Evolutionary conservation across 345 rosid genomes (phyloP), one percentile per base, ranked within the genome.

Genomic region (Salix caprea): DNA sequence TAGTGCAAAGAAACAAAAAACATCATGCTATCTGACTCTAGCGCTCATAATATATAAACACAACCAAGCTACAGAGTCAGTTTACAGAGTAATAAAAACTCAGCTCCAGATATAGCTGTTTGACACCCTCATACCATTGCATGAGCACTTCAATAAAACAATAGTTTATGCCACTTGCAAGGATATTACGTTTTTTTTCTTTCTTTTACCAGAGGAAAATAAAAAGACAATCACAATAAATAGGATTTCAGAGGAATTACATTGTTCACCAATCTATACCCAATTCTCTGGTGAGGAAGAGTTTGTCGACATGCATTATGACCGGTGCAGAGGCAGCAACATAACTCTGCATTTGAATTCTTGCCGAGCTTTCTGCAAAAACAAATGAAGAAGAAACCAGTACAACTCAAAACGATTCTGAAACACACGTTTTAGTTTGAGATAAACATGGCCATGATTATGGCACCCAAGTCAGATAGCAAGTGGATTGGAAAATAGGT

Each of bases 251-350:
- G 23, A 24, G 3, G 39, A 54, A 32, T 34, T 32, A 71, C 32
- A 71, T 42, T 71, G 66, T 82, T 88, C 77, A 93, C 99, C 99
- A 93, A 87, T 95, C 99, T 71, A 87, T 23, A 71, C 99, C 99
- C 67, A 95, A 81, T 71, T 88, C 84, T 84, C 89, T 91, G 37
- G 93, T 85, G 62, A 56, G 83, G 79, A 88, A 95, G 76, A 93
- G 91, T 70, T 86, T 84, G 77, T 95, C 90, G 44, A 95, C 80
- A 82, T 90, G 90, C 18, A 82, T 70, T 76, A 93, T 91, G 65
- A 95, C 83, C 0, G 90, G 87, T 2, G 80, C 86, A 0, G 93
- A 90, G 37, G 98, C 80, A 50, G 81, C 76, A 5, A 91, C 73
- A 76, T 88, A 95, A 77, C 71, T 81, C 73, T 90, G 91, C 99